A percentile compares a stretch with the other conserved stretches of the same genome.
Conservation (phyloP, 2,329 filamentous ascomycete genomes). For the Phialophora macrospora region DNA sequence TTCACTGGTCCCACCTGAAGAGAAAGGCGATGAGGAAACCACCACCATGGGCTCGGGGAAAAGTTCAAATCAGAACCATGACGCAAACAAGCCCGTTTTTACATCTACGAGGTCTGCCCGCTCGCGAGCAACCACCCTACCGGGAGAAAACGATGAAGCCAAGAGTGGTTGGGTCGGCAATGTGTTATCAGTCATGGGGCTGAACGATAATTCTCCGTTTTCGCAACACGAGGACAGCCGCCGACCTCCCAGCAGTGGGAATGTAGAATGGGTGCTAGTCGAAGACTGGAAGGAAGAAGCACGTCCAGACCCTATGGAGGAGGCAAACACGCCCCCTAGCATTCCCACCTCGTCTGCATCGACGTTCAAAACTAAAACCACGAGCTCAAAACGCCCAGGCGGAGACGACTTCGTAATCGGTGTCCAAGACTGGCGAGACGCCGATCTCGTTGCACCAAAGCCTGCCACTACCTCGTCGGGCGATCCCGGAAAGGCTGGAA, state of each 20-base stretch:
- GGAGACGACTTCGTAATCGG: constrained; percentile 76
- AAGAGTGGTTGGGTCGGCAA: constrained; percentile 54
- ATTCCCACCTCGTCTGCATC: constrained; percentile 34
- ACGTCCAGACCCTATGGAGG: constrained; percentile 30
- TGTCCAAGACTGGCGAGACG: constrained; percentile 85
- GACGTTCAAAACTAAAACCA: constrained; percentile 40
- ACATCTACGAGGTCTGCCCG: constrained; percentile 39
- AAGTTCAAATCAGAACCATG: constrained; percentile 23
- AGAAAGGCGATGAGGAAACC: constrained; percentile 63
- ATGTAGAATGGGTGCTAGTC: constrained; percentile 73
- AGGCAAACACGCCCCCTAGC: constrained; percentile 36
- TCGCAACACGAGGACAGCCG: constrained; percentile 57
- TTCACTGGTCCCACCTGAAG: constrained; percentile 75
- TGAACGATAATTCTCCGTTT: constrained; percentile 44
- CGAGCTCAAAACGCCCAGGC: constrained; percentile 32
- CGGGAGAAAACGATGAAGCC: constrained; percentile 38
- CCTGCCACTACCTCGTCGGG: constrained; percentile 24
- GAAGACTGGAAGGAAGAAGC: constrained; percentile 67
- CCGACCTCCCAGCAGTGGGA: constrained; percentile 73
- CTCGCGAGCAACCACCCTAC: constrained; percentile 32
- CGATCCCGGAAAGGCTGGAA: constrained; percentile 25
- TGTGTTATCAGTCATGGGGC: constrained; percentile 51
- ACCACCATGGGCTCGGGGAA: constrained; percentile 34
- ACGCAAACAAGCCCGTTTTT: constrained; percentile 41
- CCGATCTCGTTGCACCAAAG: constrained; percentile 65